These are phyloP conservation scores for Neurospora pannonica DNA, from an alignment of 495 filamentous ascomycete species.

Conservation along the genomic window DNA sequence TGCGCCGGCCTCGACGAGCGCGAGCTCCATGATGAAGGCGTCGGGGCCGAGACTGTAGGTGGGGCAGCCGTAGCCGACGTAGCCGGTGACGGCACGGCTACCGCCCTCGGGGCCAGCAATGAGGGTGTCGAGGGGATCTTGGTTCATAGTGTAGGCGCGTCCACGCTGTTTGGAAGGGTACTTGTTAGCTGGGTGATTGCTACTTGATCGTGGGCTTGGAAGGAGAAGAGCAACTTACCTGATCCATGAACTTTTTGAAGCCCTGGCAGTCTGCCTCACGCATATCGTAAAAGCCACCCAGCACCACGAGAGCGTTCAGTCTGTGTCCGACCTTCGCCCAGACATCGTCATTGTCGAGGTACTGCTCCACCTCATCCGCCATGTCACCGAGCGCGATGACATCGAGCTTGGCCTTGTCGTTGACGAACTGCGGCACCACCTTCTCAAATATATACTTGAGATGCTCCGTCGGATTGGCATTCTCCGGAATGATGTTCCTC, in stretches of 20 bases:
- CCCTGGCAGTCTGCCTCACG: conserved; percentile 24
- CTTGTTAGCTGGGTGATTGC: background rate
- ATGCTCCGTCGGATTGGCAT: conserved; percentile 45
- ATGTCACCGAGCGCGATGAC: conserved; percentile 56
- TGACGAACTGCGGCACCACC: conserved; percentile 40
- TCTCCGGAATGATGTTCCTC: conserved; percentile 49
- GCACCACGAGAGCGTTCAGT: conserved; percentile 29
- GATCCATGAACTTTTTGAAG: conserved; percentile 36
- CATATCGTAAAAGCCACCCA: conserved; percentile 27
- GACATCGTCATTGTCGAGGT: conserved; percentile 37
- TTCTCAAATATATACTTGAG: conserved; percentile 53
- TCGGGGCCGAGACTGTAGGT: conserved; percentile 34
- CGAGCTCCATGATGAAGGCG: conserved; percentile 23
- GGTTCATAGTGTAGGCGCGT: conserved; percentile 51
- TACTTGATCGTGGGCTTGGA: background rate
- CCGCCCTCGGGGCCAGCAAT: conserved; percentile 38
- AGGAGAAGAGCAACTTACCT: conserved; percentile 26
- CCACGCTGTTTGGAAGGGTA: conserved; percentile 32
- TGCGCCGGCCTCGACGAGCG: conserved; percentile 25
- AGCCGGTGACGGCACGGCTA: conserved; percentile 11
- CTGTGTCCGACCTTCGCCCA: conserved; percentile 39
- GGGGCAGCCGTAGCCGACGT: conserved; percentile 34
- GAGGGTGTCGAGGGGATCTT: conserved; percentile 35
- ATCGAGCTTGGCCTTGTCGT: conserved; percentile 44
- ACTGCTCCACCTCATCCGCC: conserved; percentile 42